phyloP scores from a whole-genome alignment of 2,329 filamentous ascomycete genomes.

The Epichloe festucae region DNA sequence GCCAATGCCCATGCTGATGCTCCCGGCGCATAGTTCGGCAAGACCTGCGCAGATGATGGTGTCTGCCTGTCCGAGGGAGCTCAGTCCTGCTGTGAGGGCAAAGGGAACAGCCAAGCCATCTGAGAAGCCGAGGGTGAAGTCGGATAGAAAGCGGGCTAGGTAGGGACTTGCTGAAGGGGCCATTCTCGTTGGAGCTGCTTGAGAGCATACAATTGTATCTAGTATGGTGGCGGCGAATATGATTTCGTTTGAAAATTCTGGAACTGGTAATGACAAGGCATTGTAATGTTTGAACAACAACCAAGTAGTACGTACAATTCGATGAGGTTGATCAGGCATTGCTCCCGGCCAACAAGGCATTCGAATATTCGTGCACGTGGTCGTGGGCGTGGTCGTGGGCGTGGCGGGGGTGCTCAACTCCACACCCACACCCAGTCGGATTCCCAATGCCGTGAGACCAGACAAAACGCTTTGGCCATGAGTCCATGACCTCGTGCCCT shows the following conservation, averaged over 20 bases:
- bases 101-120: constrained; percentile 67
- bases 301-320: too few relatives aligned
- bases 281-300: too few relatives aligned
- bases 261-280: too few relatives aligned
- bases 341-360: background rate
- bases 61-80: constrained; percentile 43
- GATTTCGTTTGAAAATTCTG: too few relatives aligned
- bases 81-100: constrained; percentile 58
- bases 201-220: too few relatives aligned
- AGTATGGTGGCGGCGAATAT: too few relatives aligned
- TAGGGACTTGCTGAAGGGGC: constrained; percentile 11
- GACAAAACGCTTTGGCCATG: too few relatives aligned
- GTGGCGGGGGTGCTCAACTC: background rate
- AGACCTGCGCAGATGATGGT: constrained; percentile 56
- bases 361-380: background rate
- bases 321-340: too few relatives aligned
- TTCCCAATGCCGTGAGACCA: too few relatives aligned
- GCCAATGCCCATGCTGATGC: constrained; percentile 62
- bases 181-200: background rate
- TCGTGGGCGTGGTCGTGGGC: background rate
- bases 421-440: background rate
- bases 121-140: constrained; percentile 60
- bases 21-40: constrained; percentile 57
- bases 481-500: too few relatives aligned
- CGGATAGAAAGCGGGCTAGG: constrained; percentile 35